These are phyloP conservation scores for Rutstroemia sp. DNA, from an alignment of 2,329 filamentous ascomycete species.

Conservation along the genomic window DNA sequence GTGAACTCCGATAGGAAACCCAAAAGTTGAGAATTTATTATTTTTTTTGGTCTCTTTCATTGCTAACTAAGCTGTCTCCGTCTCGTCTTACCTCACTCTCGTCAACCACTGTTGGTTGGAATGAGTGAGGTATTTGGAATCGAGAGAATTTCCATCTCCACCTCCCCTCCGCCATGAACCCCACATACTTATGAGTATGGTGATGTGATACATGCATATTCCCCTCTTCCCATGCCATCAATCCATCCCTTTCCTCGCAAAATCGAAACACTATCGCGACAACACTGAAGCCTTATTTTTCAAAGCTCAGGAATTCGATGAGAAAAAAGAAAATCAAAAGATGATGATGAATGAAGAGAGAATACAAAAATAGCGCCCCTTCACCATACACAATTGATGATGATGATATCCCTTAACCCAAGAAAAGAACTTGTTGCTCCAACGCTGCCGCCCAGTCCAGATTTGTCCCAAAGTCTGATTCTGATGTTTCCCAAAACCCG, in stretches of 20 bases:
- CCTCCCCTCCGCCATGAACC: too few species aligned
- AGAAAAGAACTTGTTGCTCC: slow-evolving; percentile 7
- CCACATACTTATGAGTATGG: too few species aligned
- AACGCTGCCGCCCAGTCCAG: slow-evolving; percentile 1
- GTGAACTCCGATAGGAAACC: too few species aligned
- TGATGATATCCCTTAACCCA: not conserved
- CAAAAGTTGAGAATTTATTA: too few species aligned
- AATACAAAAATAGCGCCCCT: slow-evolving; percentile 5
- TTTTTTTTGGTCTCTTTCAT: too few species aligned
- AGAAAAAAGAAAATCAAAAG: not conserved
- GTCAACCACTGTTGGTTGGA: too few species aligned
- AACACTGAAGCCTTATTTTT: not conserved
- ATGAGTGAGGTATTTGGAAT: too few species aligned
- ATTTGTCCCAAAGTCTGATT: not conserved
- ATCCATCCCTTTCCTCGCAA: not conserved
- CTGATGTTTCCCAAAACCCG: not conserved
- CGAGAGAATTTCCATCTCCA: too few species aligned
- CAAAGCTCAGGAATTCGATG: not conserved
- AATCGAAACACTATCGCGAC: not conserved
- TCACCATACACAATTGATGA: slow-evolving; percentile 4
- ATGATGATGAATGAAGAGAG: slow-evolving; percentile 3
- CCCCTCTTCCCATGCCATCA: too few species aligned
- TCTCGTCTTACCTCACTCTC: too few species aligned
- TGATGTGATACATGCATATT: too few species aligned
- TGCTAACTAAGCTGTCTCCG: too few species aligned